Percentiles rank a stretch among this genome's conserved stretches.
Conservation (phyloP, 345 rosid species). For the Camelina hispida region DNA sequence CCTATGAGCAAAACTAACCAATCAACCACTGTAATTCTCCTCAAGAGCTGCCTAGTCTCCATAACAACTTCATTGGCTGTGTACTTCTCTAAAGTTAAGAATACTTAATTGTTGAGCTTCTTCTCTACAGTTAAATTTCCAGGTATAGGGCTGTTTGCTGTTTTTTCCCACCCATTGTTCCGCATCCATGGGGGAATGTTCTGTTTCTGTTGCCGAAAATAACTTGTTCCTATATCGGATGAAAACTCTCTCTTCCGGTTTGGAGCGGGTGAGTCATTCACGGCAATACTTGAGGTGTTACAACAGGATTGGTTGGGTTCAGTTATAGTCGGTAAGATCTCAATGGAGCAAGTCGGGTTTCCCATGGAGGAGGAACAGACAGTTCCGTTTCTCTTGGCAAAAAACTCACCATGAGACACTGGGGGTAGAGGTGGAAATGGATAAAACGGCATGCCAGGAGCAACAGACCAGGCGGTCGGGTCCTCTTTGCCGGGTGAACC, state of each 20-base stretch:
- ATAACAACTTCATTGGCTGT: slow-evolving; percentile 36
- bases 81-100: slow-evolving; percentile 37
- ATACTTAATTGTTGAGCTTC: slow-evolving; percentile 27
- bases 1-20: slow-evolving; percentile 43
- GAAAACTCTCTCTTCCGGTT: slow-evolving; percentile 62
- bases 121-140: slow-evolving; percentile 42
- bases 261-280: slow-evolving; percentile 39
- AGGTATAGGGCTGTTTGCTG: slow-evolving; percentile 37
- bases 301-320: slow-evolving; percentile 43
- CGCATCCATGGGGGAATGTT: slow-evolving; percentile 68
- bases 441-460: slow-evolving; percentile 85
- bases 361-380: slow-evolving; percentile 34
- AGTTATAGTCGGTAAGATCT: slow-evolving; percentile 46
- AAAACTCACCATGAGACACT: slow-evolving; percentile 48
- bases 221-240: slow-evolving; percentile 68
- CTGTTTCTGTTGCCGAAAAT: slow-evolving; percentile 84
- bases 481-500: slow-evolving; percentile 60
- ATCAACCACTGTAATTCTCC: slow-evolving; percentile 53
- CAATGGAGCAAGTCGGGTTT: slow-evolving; percentile 41
- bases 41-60: slow-evolving; percentile 49
- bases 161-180: slow-evolving; percentile 52
- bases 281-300: slow-evolving; percentile 43
- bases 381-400: slow-evolving; percentile 44
- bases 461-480: slow-evolving; percentile 63
- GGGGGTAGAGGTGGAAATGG: slow-evolving; percentile 94